A percentile compares a stretch with the other conserved stretches of the same genome.
Evolutionary conservation across 805 yeast species (phyloP).

Genomic region (Cyberlindnera amylophila): DNA sequence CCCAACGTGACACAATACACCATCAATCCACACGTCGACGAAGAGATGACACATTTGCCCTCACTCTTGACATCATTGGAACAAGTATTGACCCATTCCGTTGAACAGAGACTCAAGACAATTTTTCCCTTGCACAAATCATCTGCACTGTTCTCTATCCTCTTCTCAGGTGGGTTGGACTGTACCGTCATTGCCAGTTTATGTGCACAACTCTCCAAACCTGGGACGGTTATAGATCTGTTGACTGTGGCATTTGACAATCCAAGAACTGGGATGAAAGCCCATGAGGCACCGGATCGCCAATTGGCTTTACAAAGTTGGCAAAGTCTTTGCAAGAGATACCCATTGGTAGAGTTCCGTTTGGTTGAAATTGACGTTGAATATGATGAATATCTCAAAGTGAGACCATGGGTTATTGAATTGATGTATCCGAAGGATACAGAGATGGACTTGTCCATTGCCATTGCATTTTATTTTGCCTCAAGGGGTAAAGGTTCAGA

Average conservation of each 20-base stretch:
- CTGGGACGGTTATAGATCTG: slow-evolving; percentile 54
- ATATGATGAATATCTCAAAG: slow-evolving; percentile 57
- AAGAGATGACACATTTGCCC: slow-evolving; percentile 9
- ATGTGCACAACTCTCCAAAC: slow-evolving; percentile 32
- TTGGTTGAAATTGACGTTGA: slow-evolving; percentile 71
- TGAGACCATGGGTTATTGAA: slow-evolving; percentile 48
- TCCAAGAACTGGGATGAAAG: slow-evolving; percentile 62
- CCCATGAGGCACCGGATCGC: slow-evolving; percentile 83
- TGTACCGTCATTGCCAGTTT: slow-evolving; percentile 77
- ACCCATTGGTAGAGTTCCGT: slow-evolving; percentile 38
- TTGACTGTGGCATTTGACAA: slow-evolving; percentile 91
- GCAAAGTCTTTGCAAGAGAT: slow-evolving; percentile 42
- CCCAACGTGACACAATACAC: slow-evolving; percentile 12
- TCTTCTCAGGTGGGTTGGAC: slow-evolving; percentile 95
- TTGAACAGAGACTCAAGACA: slow-evolving; percentile 49
- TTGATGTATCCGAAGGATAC: slow-evolving; percentile 82
- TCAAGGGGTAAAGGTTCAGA: slow-evolving; percentile 49
- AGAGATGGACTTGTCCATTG: slow-evolving; percentile 94
- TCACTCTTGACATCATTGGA: slow-evolving; percentile 25
- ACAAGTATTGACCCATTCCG: slow-evolving; percentile 34
- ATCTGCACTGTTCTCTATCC: slow-evolving; percentile 45
- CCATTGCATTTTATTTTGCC: slow-evolving; percentile 93
- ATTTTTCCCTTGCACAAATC: slow-evolving; percentile 51
- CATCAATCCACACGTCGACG: slow-evolving; percentile 25
- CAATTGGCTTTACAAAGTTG: slow-evolving; percentile 64